These are phyloP conservation scores for Chalciporus pseudorubinellus DNA, from an alignment of 768 basidiomycete genomes.

Conservation along the genomic window DNA sequence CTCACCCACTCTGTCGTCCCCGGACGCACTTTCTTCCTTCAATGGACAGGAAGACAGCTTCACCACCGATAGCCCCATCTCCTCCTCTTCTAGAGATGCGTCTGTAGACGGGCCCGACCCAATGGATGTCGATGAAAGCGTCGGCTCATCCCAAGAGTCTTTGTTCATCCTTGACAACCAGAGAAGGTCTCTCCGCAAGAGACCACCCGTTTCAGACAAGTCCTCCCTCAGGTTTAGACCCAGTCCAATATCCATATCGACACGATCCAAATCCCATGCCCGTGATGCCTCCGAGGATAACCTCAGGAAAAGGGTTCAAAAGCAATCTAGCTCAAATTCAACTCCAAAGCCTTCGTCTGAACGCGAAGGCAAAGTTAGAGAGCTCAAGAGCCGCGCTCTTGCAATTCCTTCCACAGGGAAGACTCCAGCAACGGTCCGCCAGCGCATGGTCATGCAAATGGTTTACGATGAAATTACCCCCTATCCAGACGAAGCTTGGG, in stretches of 20 bases:
- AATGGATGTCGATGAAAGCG: slow-evolving; percentile 27
- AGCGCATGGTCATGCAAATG: slow-evolving; percentile 58
- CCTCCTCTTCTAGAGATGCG: slow-evolving; percentile 33
- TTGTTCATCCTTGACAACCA: slow-evolving; percentile 24
- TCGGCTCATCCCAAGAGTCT: slow-evolving; percentile 27
- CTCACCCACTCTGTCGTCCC: slow-evolving; percentile 33
- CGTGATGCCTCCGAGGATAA: slow-evolving; percentile 27
- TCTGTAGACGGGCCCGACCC: slow-evolving; percentile 28
- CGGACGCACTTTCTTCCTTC: slow-evolving; percentile 31
- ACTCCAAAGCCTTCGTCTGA: slow-evolving; percentile 25
- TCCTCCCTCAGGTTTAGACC: slow-evolving; percentile 26
- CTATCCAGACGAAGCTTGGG: slow-evolving; percentile 63
- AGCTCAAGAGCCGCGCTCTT: slow-evolving; percentile 31
- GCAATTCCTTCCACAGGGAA: slow-evolving; percentile 35
- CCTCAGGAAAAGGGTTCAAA: slow-evolving; percentile 28
- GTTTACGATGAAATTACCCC: slow-evolving; percentile 65
- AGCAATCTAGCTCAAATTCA: slow-evolving; percentile 18
- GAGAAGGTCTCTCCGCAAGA: slow-evolving; percentile 28
- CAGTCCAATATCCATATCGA: slow-evolving; percentile 19
- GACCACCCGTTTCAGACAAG: slow-evolving; percentile 22
- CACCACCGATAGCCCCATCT: slow-evolving; percentile 29
- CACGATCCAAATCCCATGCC: slow-evolving; percentile 26
- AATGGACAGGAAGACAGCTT: slow-evolving; percentile 30
- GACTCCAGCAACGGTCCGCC: slow-evolving; percentile 53
- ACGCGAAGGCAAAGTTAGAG: slow-evolving; percentile 31